Percentiles rank a stretch among this genome's conserved stretches.
These are phyloP conservation scores for Mycena albidolilacea DNA, from an alignment of 768 basidiomycete genomes.

Conservation along the genomic window DNA sequence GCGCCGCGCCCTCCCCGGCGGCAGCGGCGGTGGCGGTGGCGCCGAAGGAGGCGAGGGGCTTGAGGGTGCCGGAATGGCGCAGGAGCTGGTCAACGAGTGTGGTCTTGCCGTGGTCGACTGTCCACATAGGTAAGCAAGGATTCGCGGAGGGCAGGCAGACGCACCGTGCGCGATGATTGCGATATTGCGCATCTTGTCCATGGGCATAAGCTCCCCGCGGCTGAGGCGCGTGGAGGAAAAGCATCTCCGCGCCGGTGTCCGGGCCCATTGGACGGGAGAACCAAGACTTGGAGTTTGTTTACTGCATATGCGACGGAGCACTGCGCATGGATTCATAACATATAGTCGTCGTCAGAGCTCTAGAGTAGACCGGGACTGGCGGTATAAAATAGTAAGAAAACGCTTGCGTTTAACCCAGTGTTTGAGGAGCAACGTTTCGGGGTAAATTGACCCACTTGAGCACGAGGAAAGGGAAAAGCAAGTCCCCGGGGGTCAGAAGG, in stretches of 20 bases:
- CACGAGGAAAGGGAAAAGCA: no score
- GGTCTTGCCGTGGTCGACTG: constrained; percentile 70
- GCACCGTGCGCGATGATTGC: constrained; percentile 67
- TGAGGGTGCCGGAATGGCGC: constrained; percentile 64
- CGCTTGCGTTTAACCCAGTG: no score
- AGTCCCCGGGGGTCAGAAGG: no score
- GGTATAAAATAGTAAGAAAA: no score
- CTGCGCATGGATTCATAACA: no score
- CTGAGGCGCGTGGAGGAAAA: constrained; percentile 33
- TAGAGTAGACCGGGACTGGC: constrained; percentile 26
- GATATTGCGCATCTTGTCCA: constrained; percentile 62
- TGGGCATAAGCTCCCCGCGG: constrained; percentile 44
- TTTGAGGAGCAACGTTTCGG: no score
- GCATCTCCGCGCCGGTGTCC: constrained; percentile 27
- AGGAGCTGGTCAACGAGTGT: constrained; percentile 68
- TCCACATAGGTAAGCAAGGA: background rate
- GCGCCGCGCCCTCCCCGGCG: constrained; percentile 51
- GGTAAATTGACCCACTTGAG: no score
- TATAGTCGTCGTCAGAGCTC: no score
- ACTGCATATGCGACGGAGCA: no score
- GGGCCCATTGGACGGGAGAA: background rate
- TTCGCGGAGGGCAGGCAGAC: constrained; percentile 22
- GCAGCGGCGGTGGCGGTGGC: constrained; percentile 19
- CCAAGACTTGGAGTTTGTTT: no score
- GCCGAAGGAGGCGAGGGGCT: constrained; percentile 45